These are phyloP conservation scores for Epipyxis sp. DNA, from an alignment of 108 stramenopile genomes.

Conservation along the genomic window DNA sequence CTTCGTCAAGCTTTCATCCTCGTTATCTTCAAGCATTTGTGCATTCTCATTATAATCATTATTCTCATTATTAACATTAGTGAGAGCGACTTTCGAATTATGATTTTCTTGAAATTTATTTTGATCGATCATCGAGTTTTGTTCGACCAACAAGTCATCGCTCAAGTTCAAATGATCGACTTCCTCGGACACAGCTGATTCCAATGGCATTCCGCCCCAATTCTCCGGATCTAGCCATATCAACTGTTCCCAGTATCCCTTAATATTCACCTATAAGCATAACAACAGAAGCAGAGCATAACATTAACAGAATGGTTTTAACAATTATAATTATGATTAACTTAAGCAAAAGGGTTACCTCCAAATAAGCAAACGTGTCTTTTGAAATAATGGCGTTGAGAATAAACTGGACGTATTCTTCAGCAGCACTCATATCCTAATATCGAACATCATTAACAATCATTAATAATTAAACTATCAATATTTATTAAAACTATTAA, in stretches of 20 bases:
- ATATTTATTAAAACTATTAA: neutral
- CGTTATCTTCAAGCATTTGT: neutral
- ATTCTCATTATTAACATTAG: neutral
- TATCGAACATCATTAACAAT: neutral
- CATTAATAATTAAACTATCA: neutral
- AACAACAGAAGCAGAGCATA: no score
- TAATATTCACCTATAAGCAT: no score
- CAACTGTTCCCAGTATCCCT: conserved; percentile 58
- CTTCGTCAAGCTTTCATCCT: conserved; percentile 32
- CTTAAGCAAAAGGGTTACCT: no score
- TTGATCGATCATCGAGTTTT: conserved; percentile 39
- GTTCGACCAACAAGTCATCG: conserved; percentile 40
- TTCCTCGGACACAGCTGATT: conserved; percentile 56
- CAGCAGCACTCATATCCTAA: conserved; percentile 46
- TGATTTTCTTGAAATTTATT: conserved; percentile 39
- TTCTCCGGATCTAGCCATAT: conserved; percentile 91
- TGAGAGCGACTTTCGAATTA: conserved; percentile 28
- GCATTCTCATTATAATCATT: neutral
- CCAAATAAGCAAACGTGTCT: conserved; percentile 41
- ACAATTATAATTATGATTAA: no score
- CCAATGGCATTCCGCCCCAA: conserved; percentile 52
- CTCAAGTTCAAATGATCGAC: conserved; percentile 62
- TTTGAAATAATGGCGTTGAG: conserved; percentile 65
- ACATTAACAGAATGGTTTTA: no score
- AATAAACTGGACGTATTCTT: conserved; percentile 86